Percentiles rank a stretch among this genome's conserved stretches.
phyloP scores from a whole-genome alignment of 208 protist species.

The Herpetomonas tarakana region DNA sequence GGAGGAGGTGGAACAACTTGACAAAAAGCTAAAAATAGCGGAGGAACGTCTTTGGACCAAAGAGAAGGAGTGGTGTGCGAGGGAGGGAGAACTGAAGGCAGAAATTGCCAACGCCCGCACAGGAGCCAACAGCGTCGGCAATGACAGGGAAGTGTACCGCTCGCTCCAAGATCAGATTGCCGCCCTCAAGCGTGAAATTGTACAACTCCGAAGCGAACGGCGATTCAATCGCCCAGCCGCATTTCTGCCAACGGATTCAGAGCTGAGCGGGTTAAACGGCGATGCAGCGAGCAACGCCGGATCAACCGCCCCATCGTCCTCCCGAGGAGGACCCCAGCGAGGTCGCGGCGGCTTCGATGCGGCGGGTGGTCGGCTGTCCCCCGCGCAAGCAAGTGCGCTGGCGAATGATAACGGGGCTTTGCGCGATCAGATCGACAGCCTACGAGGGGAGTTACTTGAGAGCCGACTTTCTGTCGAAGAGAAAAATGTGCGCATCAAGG shows the following conservation, averaged over 20 bases:
- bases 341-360: background rate
- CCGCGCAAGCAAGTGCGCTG: background rate
- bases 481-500: background rate
- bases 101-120: constrained; percentile 31
- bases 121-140: constrained; percentile 17
- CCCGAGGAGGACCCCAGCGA: background rate
- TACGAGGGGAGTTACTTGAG: background rate
- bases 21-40: constrained; percentile 51
- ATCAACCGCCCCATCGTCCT: background rate
- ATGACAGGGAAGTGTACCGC: constrained; percentile 52
- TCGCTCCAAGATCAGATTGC: constrained; percentile 63
- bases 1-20: constrained; percentile 70
- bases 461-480: background rate
- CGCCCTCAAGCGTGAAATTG: constrained; percentile 40
- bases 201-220: constrained; percentile 2
- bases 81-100: constrained; percentile 31
- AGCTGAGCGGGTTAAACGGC: background rate
- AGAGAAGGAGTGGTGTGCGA: constrained; percentile 57
- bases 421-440: background rate
- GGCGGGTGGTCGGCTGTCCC: background rate
- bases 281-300: background rate
- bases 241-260: background rate
- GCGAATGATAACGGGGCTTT: background rate
- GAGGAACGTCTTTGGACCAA: constrained; percentile 56
- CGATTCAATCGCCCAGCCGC: constrained; percentile 1